A percentile compares a stretch with the other conserved stretches of the same genome.
These are phyloP conservation scores for Vanderwaltozyma verrucispora DNA, from an alignment of 805 yeast genomes.

Conservation along the genomic window DNA sequence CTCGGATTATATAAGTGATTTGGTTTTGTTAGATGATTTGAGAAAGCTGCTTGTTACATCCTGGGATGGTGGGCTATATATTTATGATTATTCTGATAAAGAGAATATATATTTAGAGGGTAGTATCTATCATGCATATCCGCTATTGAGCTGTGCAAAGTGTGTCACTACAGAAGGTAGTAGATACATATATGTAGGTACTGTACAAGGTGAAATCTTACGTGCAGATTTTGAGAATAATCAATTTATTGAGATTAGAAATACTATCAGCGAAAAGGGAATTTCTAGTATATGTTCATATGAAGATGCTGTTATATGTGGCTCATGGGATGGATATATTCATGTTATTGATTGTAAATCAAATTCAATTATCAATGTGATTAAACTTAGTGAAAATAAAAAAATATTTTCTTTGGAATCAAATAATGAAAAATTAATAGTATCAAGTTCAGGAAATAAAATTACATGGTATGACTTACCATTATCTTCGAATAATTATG, in stretches of 20 bases:
- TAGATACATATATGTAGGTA: slow-evolving; percentile 34
- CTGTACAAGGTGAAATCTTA: slow-evolving; percentile 44
- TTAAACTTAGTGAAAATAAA: slow-evolving; percentile 6
- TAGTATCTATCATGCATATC: slow-evolving; percentile 4
- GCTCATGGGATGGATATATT: slow-evolving; percentile 53
- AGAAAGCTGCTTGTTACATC: slow-evolving; percentile 39
- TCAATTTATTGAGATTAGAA: slow-evolving; percentile 15
- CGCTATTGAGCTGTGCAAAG: slow-evolving; percentile 14
- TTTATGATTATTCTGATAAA: slow-evolving; percentile 24
- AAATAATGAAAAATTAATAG: slow-evolving; percentile 34
- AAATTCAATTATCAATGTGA: slow-evolving; percentile 7
- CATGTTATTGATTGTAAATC: slow-evolving; percentile 36
- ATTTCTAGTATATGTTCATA: slow-evolving; percentile 20
- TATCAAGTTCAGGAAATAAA: slow-evolving; percentile 43
- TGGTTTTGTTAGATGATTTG: slow-evolving; percentile 15
- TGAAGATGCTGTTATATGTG: slow-evolving; percentile 34
- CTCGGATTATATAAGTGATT: slow-evolving; percentile 21
- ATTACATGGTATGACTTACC: slow-evolving; percentile 27
- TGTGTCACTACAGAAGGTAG: background rate
- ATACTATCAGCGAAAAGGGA: slow-evolving; percentile 32
- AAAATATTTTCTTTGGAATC: slow-evolving; percentile 50
- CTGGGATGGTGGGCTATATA: slow-evolving; percentile 45
- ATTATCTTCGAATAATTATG: slow-evolving; percentile 3
- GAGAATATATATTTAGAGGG: background rate
- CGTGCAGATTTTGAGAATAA: slow-evolving; percentile 42